Conservation (phyloP, 345 rosid genomes). For the Salix koriyanagi region DNA sequence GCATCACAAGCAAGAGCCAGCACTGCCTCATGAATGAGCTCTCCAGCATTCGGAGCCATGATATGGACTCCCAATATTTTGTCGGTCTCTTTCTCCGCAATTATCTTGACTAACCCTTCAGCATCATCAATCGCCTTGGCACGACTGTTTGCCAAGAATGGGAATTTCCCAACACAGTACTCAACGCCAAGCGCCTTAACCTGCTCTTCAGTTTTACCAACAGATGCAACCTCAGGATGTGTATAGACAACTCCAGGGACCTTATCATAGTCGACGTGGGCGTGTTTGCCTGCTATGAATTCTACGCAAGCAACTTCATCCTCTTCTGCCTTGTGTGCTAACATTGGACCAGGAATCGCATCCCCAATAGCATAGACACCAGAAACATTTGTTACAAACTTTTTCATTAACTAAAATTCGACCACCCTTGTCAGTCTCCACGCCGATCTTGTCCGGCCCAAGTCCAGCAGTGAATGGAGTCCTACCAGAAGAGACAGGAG, state of each 20-base stretch:
- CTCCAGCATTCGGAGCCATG: constrained; percentile 93
- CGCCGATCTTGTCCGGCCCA: constrained; percentile 84
- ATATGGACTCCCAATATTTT: constrained; percentile 96
- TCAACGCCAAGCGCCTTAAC: constrained; percentile 68
- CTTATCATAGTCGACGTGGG: constrained; percentile 92
- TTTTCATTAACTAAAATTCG: constrained; percentile 70
- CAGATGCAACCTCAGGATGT: constrained; percentile 96
- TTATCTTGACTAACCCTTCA: constrained; percentile 88
- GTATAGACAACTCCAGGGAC: constrained; percentile 99
- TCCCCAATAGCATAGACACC: constrained; percentile 94
- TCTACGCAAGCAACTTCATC: constrained; percentile 99
- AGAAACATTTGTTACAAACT: constrained; percentile 72
- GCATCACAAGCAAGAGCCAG: constrained; percentile 86
- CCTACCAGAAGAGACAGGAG: constrained; percentile 95
- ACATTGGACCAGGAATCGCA: constrained; percentile 98
- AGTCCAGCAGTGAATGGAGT: constrained; percentile 86
- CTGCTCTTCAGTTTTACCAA: constrained; percentile 98
- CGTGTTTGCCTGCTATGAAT: constrained; percentile 92
- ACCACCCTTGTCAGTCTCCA: constrained; percentile 83
- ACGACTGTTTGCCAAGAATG: constrained; percentile 94
- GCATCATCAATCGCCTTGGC: constrained; percentile 96
- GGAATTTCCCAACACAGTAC: constrained; percentile 93
- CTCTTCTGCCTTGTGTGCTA: constrained; percentile 99
- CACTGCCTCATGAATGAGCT: constrained; percentile 93
- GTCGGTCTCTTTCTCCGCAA: constrained; percentile 94